Conservation (phyloP, 192 early-diverging fungal species). For the Paraglomus brasilianum region DNA sequence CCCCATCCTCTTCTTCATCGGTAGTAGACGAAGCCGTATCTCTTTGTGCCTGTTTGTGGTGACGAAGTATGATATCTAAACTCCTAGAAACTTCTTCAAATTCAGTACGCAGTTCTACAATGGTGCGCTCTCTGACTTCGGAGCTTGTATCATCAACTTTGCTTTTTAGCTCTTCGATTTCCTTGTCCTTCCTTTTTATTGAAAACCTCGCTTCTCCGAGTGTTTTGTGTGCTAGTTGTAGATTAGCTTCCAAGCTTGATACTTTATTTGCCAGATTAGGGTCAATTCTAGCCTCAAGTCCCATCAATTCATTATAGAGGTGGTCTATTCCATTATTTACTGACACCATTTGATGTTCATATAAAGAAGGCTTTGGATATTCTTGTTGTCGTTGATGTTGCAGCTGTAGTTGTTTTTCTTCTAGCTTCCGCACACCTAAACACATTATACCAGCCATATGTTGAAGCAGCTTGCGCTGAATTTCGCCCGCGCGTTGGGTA, state of each 20-base stretch:
- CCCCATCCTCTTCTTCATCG: slow-evolving; percentile 7
- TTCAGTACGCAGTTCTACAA: slow-evolving; percentile 34
- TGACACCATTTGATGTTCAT: background rate
- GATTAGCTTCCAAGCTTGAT: slow-evolving; percentile 18
- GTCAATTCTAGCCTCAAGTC: background rate
- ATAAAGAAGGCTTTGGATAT: no score
- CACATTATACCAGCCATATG: slow-evolving; percentile 56
- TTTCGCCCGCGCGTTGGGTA: slow-evolving; percentile 44
- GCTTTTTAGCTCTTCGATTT: slow-evolving; percentile 23
- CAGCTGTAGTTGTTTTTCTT: slow-evolving; percentile 34
- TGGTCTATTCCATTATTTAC: slow-evolving; percentile 18
- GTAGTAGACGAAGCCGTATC: background rate
- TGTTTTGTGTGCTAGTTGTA: slow-evolving; percentile 25
- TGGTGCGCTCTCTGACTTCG: slow-evolving; percentile 28
- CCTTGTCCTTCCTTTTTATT: slow-evolving; percentile 29
- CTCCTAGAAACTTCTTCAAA: slow-evolving; percentile 38
- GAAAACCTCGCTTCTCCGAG: slow-evolving; percentile 20
- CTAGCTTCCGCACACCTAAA: slow-evolving; percentile 45
- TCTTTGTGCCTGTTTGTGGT: slow-evolving; percentile 21
- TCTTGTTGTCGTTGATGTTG: background rate
- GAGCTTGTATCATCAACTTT: slow-evolving; percentile 28
- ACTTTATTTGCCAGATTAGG: slow-evolving; percentile 4
- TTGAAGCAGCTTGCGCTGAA: slow-evolving; percentile 49
- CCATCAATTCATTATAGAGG: slow-evolving; percentile 31
- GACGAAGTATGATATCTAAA: slow-evolving; percentile 33